Evolutionary conservation across 78 protist species (phyloP).

Genomic region (Dictyostelium citrinum): DNA sequence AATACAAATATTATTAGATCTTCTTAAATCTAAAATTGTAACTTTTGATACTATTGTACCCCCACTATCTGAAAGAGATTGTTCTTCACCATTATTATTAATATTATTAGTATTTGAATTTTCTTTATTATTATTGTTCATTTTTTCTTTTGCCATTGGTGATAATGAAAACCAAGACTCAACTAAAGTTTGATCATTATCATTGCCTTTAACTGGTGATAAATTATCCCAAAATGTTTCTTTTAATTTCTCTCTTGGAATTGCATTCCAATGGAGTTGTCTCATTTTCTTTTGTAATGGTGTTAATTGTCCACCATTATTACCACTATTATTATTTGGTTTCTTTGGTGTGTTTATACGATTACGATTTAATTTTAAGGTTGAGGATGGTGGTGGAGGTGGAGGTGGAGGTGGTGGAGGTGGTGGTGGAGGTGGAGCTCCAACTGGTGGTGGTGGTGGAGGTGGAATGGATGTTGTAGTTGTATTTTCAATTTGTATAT

Average conservation of each 20-base stretch:
- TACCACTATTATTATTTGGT: background rate
- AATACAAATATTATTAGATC: constrained; percentile 66
- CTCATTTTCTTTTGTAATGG: constrained; percentile 66
- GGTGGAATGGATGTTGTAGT: background rate
- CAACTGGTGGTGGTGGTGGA: constrained; percentile 15
- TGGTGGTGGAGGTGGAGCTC: constrained; percentile 37
- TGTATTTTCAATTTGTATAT: background rate
- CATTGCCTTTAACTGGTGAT: constrained; percentile 67
- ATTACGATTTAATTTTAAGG: background rate
- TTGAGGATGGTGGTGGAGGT: background rate
- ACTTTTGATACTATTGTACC: background rate
- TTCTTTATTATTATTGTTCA: too few relatives aligned
- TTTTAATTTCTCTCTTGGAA: constrained; percentile 59
- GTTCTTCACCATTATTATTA: background rate
- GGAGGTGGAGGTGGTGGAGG: constrained; percentile 57
- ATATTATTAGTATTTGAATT: background rate
- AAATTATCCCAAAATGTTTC: constrained; percentile 68
- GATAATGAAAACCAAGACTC: constrained; percentile 67
- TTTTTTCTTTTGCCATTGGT: constrained; percentile 45
- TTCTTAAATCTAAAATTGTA: constrained; percentile 22
- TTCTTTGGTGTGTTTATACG: background rate
- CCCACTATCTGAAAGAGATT: background rate
- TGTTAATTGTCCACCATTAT: background rate
- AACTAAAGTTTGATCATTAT: constrained; percentile 45
- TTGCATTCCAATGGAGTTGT: constrained; percentile 71